Base-by-base conservation (phyloP, 208 protist genomes). In the Balamuthia mandrillaris region DNA sequence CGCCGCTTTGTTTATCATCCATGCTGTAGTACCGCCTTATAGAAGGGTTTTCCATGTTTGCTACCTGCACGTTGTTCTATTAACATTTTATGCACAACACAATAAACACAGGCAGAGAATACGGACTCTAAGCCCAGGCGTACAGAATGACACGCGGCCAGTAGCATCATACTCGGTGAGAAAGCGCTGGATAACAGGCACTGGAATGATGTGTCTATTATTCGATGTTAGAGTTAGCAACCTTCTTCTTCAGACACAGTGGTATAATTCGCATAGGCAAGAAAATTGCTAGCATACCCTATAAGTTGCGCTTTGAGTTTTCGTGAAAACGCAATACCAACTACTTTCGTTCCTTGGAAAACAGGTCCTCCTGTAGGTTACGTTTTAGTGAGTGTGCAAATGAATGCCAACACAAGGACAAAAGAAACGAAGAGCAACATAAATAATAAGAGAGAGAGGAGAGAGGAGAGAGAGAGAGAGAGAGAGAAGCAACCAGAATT, bases 331-430 rank as follows among this genome's bases (percentile, higher is more conserved):
- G 83, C 83, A 35, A 86, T 70, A 35, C 84, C 58, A 39, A 75
- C 70, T 27, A 88, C 86, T 74, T 88, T 88, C 14, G 56, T 68
- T 56, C 45, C 79, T 63, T 54, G 24, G 39, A 89, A 81, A 10
- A 79, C 83, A 18, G 87, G 87, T 18, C 87, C 87, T 12, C 87
- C 87, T n/a, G n/a, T n/a, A n/a, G n/a, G n/a, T n/a, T n/a, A n/a
- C n/a, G n/a, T n/a, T n/a, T n/a, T n/a, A n/a, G n/a, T n/a, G n/a
- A n/a, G n/a, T n/a, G n/a, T n/a, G n/a, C n/a, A n/a, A n/a, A n/a
- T n/a, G n/a, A n/a, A n/a, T n/a, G n/a, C n/a, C n/a, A n/a, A n/a
- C n/a, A n/a, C n/a, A n/a, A n/a, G n/a, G n/a, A n/a, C n/a, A n/a
- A n/a, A n/a, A n/a, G n/a, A n/a, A n/a, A n/a, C n/a, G n/a, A n/a